phyloP scores from a whole-genome alignment of 176 grass and related monocot species.

The Elaeis guineensis region DNA sequence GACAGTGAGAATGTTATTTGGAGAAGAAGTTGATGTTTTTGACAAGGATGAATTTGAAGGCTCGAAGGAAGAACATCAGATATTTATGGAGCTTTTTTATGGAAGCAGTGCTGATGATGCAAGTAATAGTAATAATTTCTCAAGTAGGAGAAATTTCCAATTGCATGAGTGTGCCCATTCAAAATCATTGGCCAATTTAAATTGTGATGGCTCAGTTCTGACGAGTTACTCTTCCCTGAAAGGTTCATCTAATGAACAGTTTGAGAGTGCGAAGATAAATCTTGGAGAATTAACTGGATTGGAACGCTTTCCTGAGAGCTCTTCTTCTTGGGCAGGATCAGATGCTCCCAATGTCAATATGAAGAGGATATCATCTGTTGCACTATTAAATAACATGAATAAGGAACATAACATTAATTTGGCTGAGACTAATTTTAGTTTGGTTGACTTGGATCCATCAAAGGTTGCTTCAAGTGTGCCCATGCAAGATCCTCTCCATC shows the following conservation, averaged over 20 bases:
- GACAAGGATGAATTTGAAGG: slow-evolving; percentile 33
- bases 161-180: neutral
- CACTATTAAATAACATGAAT: neutral
- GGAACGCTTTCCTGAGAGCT: neutral
- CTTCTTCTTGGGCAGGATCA: neutral
- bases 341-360: slow-evolving; percentile 14
- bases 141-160: slow-evolving; percentile 11
- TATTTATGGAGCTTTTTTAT: slow-evolving; percentile 71
- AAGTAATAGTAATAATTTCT: neutral
- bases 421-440: slow-evolving; percentile 10
- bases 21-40: slow-evolving; percentile 37
- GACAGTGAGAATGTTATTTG: slow-evolving; percentile 61
- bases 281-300: slow-evolving; percentile 4
- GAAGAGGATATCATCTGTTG: slow-evolving; percentile 20
- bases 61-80: slow-evolving; percentile 42
- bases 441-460: slow-evolving; percentile 3
- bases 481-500: slow-evolving; percentile 3
- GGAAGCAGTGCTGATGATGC: neutral
- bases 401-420: slow-evolving; percentile 12
- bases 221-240: slow-evolving; percentile 2
- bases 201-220: slow-evolving; percentile 7
- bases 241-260: slow-evolving; percentile 1
- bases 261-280: neutral
- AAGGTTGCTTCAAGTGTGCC: neutral
- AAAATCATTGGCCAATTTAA: neutral